Base-by-base conservation (phyloP, 2,329 filamentous ascomycete genomes). In the Pyricularia grisea region DNA sequence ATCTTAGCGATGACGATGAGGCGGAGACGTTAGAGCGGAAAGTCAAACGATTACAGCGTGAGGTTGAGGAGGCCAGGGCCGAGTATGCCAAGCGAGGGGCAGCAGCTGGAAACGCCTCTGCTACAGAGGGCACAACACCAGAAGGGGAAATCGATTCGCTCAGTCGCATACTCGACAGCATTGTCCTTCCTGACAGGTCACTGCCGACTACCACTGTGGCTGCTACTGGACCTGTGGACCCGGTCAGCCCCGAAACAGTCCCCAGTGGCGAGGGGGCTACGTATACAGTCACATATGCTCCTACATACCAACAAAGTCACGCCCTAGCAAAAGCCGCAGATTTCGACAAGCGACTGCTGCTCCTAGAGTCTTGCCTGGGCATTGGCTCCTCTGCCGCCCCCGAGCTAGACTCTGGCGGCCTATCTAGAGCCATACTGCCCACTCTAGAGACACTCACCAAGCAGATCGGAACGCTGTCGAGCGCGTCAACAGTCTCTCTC, bases 291-390 rank as follows among this genome's bases (percentile, higher is more conserved):
- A 89, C 87, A 33, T 90, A 90, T 73, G 84, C 87, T 36, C 89
- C 82, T 64, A 84, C 79, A 67, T 92, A 88, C 72, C 86, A 90
- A 73, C 85, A 90, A 75, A 89, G 83, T 60, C 90, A 92, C 74
- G 87, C 90, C 30, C 83, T 97, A 50, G 88, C 89, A 42, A 92
- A 93, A 77, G 90, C 92, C 7, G 92, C 94, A 28, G 91, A 95
- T 71, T 97, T 99, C 74, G 94, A 98, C 76, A 85, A 87, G 33
- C 88, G 95, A 5, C 86, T 99, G 25, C 82, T 90, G 2, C 82
- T 91, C 33, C 82, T 99, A 66, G 95, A 99, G 81, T 88, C 88
- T 73, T 87, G 89, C 1, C 85, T 99, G 31, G 95, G 95, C 11
- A 85, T 97, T 66, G 90, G 88, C 60, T 88, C 89, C 27, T 87